Evolutionary conservation across 495 filamentous ascomycete genomes (phyloP), one percentile per base, ranked within the genome.

Genomic region (Talaromyces adpressus): DNA sequence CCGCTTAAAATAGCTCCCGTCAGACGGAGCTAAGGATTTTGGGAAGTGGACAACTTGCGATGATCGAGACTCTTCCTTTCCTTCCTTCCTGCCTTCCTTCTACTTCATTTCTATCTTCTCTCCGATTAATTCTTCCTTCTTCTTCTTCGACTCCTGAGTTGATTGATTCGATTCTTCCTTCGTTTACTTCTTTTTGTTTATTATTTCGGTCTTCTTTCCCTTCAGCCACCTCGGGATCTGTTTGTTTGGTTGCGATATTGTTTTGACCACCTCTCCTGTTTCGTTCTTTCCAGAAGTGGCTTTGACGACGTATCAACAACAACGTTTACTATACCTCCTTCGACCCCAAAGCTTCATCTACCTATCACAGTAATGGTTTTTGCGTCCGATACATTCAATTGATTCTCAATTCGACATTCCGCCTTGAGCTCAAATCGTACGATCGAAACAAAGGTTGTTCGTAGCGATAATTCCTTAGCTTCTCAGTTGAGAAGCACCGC

Each of bases 41-140:
- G 52, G 52, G 56, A 58, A 58, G 56, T 58, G 56, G 56, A 58
- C 56, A 58, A 58, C 56, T 58, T 16, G 56, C 30, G 27, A 34
- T 18, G 56, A 58, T 56, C 52, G 25, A 66, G 68, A 49, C 69
- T 54, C 58, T 12, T n/a, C 39, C 57, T 25, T 39, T 60, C 32
- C 16, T 23, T 39, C 9, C 18, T 45, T 60, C 16, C 41, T 45
- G 29, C 34, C 2, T 61, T 45, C 18, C 20, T 61, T 47, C 52
- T 30, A 16, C n/a, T 27, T 22, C 29, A 30, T 30, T 30, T 30
- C 29, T 30, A 30, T 5, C 23, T 25, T 25, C 18, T 53, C 52
- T 56, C 22, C 22, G 8, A 27, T 56, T 29, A 27, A 14, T 56
- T 29, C 27, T 54, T 54, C 27, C 51, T 54, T 29, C 51, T 56